Evolutionary conservation across 2,329 filamentous ascomycete genomes (phyloP).

Genomic region (Venturiaceae sp.): DNA sequence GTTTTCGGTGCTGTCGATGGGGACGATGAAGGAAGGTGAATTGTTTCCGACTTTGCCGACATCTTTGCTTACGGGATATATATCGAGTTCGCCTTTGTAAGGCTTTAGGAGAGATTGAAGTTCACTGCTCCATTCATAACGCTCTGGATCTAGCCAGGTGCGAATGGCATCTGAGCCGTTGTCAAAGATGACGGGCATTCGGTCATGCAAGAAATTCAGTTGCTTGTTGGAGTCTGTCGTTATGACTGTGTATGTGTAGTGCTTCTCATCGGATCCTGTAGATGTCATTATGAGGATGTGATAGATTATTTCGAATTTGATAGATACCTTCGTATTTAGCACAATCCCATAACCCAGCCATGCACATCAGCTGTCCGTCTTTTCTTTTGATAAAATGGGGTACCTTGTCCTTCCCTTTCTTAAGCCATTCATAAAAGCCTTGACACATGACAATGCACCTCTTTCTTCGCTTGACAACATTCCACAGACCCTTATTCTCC

Average conservation of each 20-base stretch:
- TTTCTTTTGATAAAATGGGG: constrained; percentile 77
- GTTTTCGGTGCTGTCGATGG: constrained; percentile 75
- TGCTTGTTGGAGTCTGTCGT: constrained; percentile 81
- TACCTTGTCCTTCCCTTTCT: constrained; percentile 71
- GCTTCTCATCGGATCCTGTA: constrained; percentile 52
- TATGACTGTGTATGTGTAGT: constrained; percentile 88
- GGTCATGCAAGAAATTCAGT: constrained; percentile 78
- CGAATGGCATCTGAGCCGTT: constrained; percentile 60
- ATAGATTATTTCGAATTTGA: neutral
- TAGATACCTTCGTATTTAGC: constrained; percentile 65
- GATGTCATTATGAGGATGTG: neutral
- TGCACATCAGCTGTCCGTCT: constrained; percentile 76
- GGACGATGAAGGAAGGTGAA: constrained; percentile 72
- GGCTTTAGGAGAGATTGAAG: constrained; percentile 73
- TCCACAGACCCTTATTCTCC: constrained; percentile 77
- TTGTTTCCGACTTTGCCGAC: constrained; percentile 94
- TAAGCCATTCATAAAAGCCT: constrained; percentile 95
- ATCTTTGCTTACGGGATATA: constrained; percentile 77
- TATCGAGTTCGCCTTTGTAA: constrained; percentile 67
- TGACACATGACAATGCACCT: constrained; percentile 81
- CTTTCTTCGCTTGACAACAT: constrained; percentile 79
- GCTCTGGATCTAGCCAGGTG: constrained; percentile 68
- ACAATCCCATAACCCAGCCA: constrained; percentile 88
- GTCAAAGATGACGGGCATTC: constrained; percentile 91
- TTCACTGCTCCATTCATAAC: constrained; percentile 64